These are phyloP conservation scores for Lactarius hengduanensis DNA, from an alignment of 768 basidiomycete genomes.

Conservation along the genomic window DNA sequence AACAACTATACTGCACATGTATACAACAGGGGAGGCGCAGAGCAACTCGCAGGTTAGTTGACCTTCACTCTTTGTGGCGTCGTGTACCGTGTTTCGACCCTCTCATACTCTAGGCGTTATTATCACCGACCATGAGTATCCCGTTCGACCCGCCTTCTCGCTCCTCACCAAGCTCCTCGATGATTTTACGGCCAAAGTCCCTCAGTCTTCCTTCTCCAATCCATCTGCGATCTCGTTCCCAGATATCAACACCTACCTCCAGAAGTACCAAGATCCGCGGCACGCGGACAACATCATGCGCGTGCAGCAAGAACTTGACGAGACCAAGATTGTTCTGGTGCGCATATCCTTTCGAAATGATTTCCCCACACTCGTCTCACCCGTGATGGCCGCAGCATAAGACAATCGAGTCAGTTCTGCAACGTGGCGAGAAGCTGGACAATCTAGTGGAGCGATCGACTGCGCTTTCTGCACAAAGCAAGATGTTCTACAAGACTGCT, in stretches of 20 bases:
- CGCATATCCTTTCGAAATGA: slow-evolving; percentile 34
- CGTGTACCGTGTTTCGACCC: slow-evolving; percentile 16
- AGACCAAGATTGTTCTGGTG: slow-evolving; percentile 98
- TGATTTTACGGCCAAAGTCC: slow-evolving; percentile 82
- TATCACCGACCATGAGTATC: slow-evolving; percentile 95
- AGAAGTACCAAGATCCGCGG: slow-evolving; percentile 94
- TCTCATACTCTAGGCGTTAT: slow-evolving; percentile 62
- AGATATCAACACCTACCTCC: slow-evolving; percentile 70
- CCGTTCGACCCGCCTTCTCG: slow-evolving; percentile 94
- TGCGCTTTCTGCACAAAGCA: slow-evolving; percentile 83
- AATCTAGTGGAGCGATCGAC: slow-evolving; percentile 93
- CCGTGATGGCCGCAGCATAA: slow-evolving; percentile 68
- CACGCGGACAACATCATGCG: slow-evolving; percentile 98
- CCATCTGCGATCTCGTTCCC: slow-evolving; percentile 74
- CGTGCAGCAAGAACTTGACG: slow-evolving; percentile 96
- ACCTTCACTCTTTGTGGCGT: slow-evolving; percentile 31
- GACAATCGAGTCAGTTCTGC: slow-evolving; percentile 96
- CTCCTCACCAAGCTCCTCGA: slow-evolving; percentile 90
- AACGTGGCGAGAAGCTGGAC: slow-evolving; percentile 95
- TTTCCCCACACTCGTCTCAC: neutral
- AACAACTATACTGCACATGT: slow-evolving; percentile 92
- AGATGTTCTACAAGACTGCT: slow-evolving; percentile 99
- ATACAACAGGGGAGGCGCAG: slow-evolving; percentile 86
- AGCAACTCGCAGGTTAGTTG: slow-evolving; percentile 71
- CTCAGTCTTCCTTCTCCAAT: slow-evolving; percentile 63